phyloP scores from a whole-genome alignment of 2,329 filamentous ascomycete genomes.

The Graphiopsis chlorocephala region DNA sequence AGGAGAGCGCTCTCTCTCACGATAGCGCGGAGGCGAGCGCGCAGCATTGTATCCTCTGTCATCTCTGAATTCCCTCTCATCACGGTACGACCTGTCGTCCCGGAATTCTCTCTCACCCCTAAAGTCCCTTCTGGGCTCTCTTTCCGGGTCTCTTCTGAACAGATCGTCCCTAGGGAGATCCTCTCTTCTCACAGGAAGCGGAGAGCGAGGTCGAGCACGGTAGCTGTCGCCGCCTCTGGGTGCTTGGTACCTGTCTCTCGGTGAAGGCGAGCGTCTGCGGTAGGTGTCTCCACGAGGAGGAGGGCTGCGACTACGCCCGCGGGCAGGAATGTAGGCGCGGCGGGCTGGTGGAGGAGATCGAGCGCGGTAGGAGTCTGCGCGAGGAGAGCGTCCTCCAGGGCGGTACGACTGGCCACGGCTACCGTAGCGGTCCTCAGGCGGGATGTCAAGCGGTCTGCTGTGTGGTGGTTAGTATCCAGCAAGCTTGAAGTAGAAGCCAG shows the following conservation, averaged over 20 bases:
- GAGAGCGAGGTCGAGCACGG: slow-evolving; percentile 33
- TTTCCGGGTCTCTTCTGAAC: slow-evolving; percentile 35
- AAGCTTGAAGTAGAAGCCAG: neutral
- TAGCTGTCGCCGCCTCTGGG: slow-evolving; percentile 35
- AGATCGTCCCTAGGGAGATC: slow-evolving; percentile 36
- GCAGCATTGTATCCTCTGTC: slow-evolving; percentile 26
- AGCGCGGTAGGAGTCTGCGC: slow-evolving; percentile 19
- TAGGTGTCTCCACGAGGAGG: slow-evolving; percentile 26
- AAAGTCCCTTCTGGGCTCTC: slow-evolving; percentile 21
- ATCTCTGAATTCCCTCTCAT: slow-evolving; percentile 31
- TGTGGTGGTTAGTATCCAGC: neutral
- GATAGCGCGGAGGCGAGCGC: slow-evolving; percentile 41
- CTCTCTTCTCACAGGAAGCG: slow-evolving; percentile 30
- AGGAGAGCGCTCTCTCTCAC: slow-evolving; percentile 41
- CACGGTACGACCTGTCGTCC: slow-evolving; percentile 22
- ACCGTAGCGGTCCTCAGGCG: slow-evolving; percentile 35
- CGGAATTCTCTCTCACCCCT: slow-evolving; percentile 25
- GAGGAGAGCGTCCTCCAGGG: slow-evolving; percentile 27
- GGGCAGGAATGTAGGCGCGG: slow-evolving; percentile 35
- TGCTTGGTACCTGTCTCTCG: slow-evolving; percentile 26
- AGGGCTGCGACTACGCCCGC: slow-evolving; percentile 16
- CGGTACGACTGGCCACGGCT: slow-evolving; percentile 39
- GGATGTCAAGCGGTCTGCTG: slow-evolving; percentile 26
- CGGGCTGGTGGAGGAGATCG: slow-evolving; percentile 44
- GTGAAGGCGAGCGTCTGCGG: slow-evolving; percentile 33